Evolutionary conservation across 176 grass and related monocot genomes (phyloP).

Genomic region (Triticum turgidum): DNA sequence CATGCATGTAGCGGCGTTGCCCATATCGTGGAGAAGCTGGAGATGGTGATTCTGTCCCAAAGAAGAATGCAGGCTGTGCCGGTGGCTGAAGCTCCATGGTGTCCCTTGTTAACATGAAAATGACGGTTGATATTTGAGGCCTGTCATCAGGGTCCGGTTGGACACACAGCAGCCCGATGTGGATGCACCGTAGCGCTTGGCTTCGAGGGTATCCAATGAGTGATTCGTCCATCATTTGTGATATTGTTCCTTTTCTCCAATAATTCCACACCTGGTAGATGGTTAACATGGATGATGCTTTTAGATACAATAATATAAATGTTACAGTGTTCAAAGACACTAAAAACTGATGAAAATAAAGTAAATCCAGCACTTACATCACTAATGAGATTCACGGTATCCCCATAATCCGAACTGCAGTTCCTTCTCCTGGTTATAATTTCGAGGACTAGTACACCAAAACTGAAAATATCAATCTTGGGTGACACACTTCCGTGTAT

Average conservation of each 20-base stretch:
- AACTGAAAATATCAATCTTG: constrained; percentile 56
- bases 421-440: constrained; percentile 48
- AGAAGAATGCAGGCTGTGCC: constrained; percentile 41
- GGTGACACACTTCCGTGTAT: constrained; percentile 5
- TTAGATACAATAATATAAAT: background rate
- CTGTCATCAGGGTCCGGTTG: constrained; percentile 42
- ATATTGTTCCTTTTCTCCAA: constrained; percentile 41
- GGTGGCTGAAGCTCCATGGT: constrained; percentile 36
- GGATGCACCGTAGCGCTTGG: constrained; percentile 39
- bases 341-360: background rate
- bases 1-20: background rate
- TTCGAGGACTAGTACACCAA: constrained; percentile 50
- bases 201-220: background rate
- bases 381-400: constrained; percentile 30
- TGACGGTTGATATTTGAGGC: constrained; percentile 45
- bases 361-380: background rate
- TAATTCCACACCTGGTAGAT: constrained; percentile 42
- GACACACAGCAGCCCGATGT: constrained; percentile 60
- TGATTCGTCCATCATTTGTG: constrained; percentile 25
- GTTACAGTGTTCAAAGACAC: background rate
- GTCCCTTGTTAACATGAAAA: constrained; percentile 60
- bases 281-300: background rate
- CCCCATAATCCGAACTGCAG: background rate
- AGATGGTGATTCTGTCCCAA: background rate
- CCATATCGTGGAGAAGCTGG: background rate